A percentile compares a stretch with the other conserved stretches of the same genome.
Evolutionary conservation across 345 rosid genomes (phyloP).

Genomic region (Brassica juncea): DNA sequence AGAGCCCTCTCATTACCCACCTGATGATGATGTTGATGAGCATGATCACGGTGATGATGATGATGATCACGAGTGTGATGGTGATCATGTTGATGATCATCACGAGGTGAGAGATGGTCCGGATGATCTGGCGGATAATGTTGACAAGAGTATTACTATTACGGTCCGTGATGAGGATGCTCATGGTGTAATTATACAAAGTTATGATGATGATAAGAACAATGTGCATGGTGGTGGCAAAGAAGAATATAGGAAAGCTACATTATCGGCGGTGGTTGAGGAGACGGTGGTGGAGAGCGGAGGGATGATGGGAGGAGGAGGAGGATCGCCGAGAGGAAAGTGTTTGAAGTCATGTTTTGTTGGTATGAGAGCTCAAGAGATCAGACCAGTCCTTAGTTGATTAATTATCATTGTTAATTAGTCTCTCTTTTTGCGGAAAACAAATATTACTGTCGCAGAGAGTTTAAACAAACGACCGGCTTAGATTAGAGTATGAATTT

Average conservation of each 20-base stretch:
- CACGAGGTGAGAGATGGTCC: constrained; percentile 10
- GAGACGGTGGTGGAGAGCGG: constrained; percentile 29
- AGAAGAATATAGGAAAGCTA: constrained; percentile 24
- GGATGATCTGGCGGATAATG: constrained; percentile 23
- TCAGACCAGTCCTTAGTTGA: constrained; percentile 41
- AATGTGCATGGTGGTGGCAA: constrained; percentile 38
- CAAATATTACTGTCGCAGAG: constrained; percentile 1
- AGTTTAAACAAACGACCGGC: constrained; percentile 19
- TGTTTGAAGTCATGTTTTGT: constrained; percentile 43
- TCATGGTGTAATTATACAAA: not conserved
- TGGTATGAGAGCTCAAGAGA: constrained; percentile 34
- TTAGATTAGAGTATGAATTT: constrained; percentile 1
- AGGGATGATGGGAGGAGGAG: constrained; percentile 34
- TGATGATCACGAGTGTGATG: not conserved
- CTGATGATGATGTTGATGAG: constrained; percentile 20
- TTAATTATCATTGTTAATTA: constrained; percentile 12
- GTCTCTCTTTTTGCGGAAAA: constrained; percentile 3
- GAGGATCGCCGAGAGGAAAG: constrained; percentile 46
- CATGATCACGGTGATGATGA: constrained; percentile 1
- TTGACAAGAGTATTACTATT: not conserved
- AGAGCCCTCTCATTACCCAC: constrained; percentile 22
- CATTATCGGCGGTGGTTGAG: constrained; percentile 22
- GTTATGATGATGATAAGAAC: constrained; percentile 13
- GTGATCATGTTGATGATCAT: not conserved
- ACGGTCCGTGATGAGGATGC: not conserved